Base-by-base conservation (phyloP, 257 asterid species). In the Paraleonurus japonicus region DNA sequence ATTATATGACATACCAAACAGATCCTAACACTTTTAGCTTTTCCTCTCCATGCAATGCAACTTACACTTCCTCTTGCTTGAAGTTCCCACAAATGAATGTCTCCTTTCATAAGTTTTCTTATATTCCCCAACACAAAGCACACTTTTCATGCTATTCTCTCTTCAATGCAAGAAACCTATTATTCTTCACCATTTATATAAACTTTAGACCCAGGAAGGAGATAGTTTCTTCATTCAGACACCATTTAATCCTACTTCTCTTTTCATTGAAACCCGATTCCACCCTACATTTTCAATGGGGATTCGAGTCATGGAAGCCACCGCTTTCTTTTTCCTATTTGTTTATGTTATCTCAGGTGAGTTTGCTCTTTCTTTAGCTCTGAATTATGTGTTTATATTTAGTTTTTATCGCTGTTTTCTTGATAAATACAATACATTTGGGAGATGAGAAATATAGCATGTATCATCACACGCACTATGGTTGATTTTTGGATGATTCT, bases 151-250 rank as follows among this genome's bases (percentile, higher is more conserved):
- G 73, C 78, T 81, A 66, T 61, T 61, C 71, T 78, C 78, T 85
- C 85, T 79, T 78, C 78, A 57, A 73, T 84, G 83, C 96, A 91
- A 90, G 97, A 86, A 94, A 94, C 84, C 92, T 86, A 74, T 62
- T 96, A 89, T 94, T 89, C 98, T 85, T 75, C 67, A 55, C 74
- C 65, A 71, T 60, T 80, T 81, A 79, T 86, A 90, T 85, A 89
- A 74, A 73, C 79, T 60, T 62, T 61, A 53, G 48, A 50, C 53
- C 50, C 23, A 51, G 32, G 55, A 61, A 58, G 66, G 70, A 75
- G 75, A 75, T 79, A 51, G 67, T 78, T 82, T 80, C 86, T 78
- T 75, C 85, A 67, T 81, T 53, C 75, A 72, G 62, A 79, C 71
- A 75, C 70, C 60, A 75, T 50, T n/a, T 10, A 53, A 53, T 68